phyloP scores from a whole-genome alignment of 345 rosid species.

The Hibiscus syriacus region DNA sequence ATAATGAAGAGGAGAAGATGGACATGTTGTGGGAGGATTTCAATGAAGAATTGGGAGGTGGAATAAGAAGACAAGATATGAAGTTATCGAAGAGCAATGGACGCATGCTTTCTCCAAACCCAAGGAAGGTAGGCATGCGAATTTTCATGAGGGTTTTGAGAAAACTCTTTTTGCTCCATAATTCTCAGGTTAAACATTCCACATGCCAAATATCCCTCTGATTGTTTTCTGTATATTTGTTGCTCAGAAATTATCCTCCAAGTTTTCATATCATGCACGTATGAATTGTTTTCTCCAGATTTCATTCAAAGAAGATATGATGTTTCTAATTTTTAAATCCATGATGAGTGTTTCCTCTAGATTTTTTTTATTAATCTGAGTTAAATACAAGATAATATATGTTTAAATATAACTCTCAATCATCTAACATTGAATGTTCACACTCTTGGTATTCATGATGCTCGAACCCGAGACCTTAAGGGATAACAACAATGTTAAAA shows the following conservation, averaged over 20 bases:
- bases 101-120: conserved; percentile 17
- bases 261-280: background rate
- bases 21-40: conserved; percentile 89
- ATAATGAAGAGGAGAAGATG: conserved; percentile 48
- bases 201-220: background rate
- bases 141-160: conserved; percentile 44
- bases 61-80: conserved; percentile 17
- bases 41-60: conserved; percentile 43
- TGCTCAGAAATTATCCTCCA: too few species aligned
- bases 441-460: too few species aligned
- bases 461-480: too few species aligned
- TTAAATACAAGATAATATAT: too few species aligned
- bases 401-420: too few species aligned
- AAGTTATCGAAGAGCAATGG: conserved; percentile 22
- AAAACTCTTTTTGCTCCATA: conserved; percentile 48
- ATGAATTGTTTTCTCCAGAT: background rate
- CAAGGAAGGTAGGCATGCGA: conserved; percentile 29
- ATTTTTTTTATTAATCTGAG: too few species aligned
- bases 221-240: background rate
- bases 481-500: too few species aligned
- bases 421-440: too few species aligned
- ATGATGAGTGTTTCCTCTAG: too few species aligned
- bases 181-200: conserved; percentile 18
- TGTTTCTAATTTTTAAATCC: too few species aligned
- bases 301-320: too few species aligned